Percentiles rank a stretch among this genome's conserved stretches.
Evolutionary conservation across 495 filamentous ascomycete species (phyloP).

Genomic region (Penicillium canescens): DNA sequence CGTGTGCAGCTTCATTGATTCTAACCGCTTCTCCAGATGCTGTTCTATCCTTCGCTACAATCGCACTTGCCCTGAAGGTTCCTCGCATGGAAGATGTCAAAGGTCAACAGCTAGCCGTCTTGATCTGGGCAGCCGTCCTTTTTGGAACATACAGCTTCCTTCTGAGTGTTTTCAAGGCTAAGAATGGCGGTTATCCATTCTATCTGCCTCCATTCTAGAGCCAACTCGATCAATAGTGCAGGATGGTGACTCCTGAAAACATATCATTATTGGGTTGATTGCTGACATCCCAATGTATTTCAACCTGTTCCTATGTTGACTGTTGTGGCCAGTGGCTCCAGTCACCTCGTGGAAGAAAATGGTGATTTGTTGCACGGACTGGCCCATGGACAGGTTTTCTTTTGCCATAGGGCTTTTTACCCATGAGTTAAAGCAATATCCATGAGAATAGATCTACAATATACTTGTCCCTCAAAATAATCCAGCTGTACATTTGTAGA

Average conservation of each 20-base stretch:
- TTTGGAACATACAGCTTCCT: constrained; percentile 90
- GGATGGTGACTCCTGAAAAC: neutral
- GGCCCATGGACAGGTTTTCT: too few species aligned
- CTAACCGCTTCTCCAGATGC: constrained; percentile 63
- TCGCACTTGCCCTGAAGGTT: constrained; percentile 85
- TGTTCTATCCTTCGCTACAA: constrained; percentile 86
- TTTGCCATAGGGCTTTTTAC: too few species aligned
- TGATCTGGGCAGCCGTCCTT: constrained; percentile 79
- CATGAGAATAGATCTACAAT: too few species aligned
- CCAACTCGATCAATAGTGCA: neutral
- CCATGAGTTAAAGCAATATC: too few species aligned
- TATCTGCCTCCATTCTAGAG: constrained; percentile 83
- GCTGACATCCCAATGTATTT: neutral
- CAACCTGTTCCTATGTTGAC: too few species aligned
- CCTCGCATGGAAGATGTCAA: constrained; percentile 79
- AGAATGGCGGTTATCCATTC: constrained; percentile 96
- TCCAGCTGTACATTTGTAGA: too few species aligned
- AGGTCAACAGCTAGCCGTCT: constrained; percentile 76
- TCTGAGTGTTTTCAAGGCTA: constrained; percentile 87
- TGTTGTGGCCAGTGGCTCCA: too few species aligned
- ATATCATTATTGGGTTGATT: neutral
- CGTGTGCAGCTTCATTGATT: neutral
- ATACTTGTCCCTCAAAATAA: too few species aligned
- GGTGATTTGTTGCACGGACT: too few species aligned
- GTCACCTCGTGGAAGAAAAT: too few species aligned